Percentiles rank a stretch among this genome's conserved stretches.
phyloP scores from a whole-genome alignment of 2,329 filamentous ascomycete genomes.

The Neurospora crassa region DNA sequence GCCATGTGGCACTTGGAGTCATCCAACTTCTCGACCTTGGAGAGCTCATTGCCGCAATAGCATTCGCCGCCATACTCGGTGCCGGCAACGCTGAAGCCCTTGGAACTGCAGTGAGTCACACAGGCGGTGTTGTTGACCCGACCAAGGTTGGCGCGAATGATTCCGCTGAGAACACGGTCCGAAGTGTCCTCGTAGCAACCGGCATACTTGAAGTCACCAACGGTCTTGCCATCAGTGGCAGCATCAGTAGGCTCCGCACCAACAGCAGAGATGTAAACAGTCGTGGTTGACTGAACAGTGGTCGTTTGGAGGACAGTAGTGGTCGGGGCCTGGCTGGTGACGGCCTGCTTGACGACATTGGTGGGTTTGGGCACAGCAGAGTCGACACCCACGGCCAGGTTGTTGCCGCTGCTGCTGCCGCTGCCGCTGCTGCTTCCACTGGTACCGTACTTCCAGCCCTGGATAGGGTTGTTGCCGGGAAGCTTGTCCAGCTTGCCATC shows the following conservation, averaged over 20 bases:
- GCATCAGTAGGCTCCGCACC: constrained; percentile 13
- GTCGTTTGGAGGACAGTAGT: constrained; percentile 28
- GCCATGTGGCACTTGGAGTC: constrained; percentile 36
- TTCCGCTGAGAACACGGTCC: constrained; percentile 29
- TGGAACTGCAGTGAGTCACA: constrained; percentile 35
- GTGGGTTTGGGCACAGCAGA: constrained; percentile 1
- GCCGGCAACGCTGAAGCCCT: constrained; percentile 36
- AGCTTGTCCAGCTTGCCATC: constrained; percentile 35
- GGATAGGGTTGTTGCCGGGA: constrained; percentile 46
- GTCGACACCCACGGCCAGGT: neutral
- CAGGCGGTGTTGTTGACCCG: constrained; percentile 31
- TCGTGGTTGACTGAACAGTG: constrained; percentile 27
- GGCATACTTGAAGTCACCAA: constrained; percentile 27
- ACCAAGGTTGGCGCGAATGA: constrained; percentile 32
- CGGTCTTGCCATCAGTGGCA: constrained; percentile 7
- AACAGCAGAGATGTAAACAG: constrained; percentile 22
- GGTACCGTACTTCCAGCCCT: constrained; percentile 38
- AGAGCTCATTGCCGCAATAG: constrained; percentile 35
- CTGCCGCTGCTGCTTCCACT: constrained; percentile 1
- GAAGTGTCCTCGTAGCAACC: constrained; percentile 34
- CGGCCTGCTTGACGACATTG: constrained; percentile 5
- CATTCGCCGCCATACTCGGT: constrained; percentile 39
- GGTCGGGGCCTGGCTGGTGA: neutral
- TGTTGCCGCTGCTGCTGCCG: constrained; percentile 1
- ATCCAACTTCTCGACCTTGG: constrained; percentile 30